Percentiles rank a stretch among this genome's conserved stretches.
phyloP scores from a whole-genome alignment of 306 rosid species.

The Datisca glomerata region DNA sequence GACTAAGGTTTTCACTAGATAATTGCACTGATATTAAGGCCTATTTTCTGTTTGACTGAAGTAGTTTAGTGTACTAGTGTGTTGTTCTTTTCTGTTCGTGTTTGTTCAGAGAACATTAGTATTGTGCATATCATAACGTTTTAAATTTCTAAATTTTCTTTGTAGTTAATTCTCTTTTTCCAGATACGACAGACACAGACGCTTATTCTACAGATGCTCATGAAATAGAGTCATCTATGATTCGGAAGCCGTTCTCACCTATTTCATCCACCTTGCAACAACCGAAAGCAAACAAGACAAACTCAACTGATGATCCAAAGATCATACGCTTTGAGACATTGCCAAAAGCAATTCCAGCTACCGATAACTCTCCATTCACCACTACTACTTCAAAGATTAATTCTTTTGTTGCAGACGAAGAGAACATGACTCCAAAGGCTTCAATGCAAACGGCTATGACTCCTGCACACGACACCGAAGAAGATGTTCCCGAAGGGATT shows the following conservation, averaged over 20 bases:
- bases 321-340: neutral
- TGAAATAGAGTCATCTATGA: constrained; percentile 21
- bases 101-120: too few species aligned
- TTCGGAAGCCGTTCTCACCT: constrained; percentile 51
- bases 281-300: constrained; percentile 26
- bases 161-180: too few species aligned
- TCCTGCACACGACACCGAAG: constrained; percentile 14
- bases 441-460: constrained; percentile 34
- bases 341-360: constrained; percentile 2
- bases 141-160: too few species aligned
- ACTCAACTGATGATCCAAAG: constrained; percentile 18
- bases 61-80: too few species aligned
- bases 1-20: too few species aligned
- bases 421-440: constrained; percentile 35
- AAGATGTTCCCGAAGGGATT: constrained; percentile 8
- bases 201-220: constrained; percentile 14
- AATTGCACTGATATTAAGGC: too few species aligned
- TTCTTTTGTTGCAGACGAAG: constrained; percentile 16
- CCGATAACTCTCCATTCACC: constrained; percentile 7
- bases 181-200: constrained; percentile 10
- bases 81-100: too few species aligned
- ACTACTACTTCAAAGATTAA: constrained; percentile 38
- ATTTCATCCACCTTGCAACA: constrained; percentile 24
- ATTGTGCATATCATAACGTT: too few species aligned
- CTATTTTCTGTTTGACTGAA: too few species aligned